Percentiles rank a stretch among this genome's conserved stretches.
These are phyloP conservation scores for Colletotrichum sp. DNA, from an alignment of 2,329 filamentous ascomycete genomes.

Conservation along the genomic window DNA sequence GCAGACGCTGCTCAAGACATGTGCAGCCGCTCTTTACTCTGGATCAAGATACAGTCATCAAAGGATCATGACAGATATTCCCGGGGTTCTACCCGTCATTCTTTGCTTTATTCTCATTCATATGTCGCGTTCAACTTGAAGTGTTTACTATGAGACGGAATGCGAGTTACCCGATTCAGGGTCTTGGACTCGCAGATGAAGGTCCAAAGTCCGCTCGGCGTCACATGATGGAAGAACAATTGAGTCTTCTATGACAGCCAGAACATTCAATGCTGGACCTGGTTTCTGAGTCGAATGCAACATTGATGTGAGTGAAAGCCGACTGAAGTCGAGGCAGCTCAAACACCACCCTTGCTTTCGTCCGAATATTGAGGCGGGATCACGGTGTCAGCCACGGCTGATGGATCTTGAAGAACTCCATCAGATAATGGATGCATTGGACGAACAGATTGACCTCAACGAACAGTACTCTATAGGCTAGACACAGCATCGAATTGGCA, in stretches of 20 bases:
- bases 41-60: neutral
- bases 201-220: neutral
- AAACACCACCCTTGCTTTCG: neutral
- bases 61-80: neutral
- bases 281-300: neutral
- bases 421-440: neutral
- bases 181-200: fast-evolving
- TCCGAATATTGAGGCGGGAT: neutral
- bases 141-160: neutral
- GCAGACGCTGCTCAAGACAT: too few relatives aligned
- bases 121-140: neutral
- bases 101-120: neutral
- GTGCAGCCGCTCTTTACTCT: too few relatives aligned
- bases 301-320: neutral
- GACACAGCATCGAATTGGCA: fast-evolving
- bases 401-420: neutral
- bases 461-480: fast-evolving
- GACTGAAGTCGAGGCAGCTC: neutral
- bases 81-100: neutral
- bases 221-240: neutral
- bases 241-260: neutral
- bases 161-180: neutral
- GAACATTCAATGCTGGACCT: neutral
- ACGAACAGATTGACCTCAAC: neutral
- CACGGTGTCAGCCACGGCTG: neutral